phyloP scores from a whole-genome alignment of 139 green algal genomes.

The Micractinium sp. region DNA sequence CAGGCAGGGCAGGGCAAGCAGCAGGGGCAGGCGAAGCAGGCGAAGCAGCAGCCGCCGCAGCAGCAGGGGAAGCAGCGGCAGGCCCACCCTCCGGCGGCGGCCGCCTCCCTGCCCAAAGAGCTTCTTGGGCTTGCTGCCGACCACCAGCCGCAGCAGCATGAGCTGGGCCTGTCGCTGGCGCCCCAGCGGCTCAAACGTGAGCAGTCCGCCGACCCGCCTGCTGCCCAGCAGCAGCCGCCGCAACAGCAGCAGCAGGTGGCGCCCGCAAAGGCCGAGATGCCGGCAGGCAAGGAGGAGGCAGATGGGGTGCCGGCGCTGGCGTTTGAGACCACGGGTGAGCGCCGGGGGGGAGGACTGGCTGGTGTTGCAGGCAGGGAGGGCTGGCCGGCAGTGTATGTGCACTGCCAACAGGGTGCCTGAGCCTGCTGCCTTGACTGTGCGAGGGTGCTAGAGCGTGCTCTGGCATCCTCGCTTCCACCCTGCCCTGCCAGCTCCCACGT shows the following conservation, averaged over 20 bases:
- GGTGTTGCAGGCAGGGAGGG: not conserved
- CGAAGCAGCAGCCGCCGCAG: not conserved
- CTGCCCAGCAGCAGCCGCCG: not conserved
- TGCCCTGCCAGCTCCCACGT: not conserved
- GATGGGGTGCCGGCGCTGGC: not conserved
- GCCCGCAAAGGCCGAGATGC: not conserved
- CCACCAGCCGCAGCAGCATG: not conserved
- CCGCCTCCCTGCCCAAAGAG: not conserved
- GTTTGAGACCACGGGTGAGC: slow-evolving; percentile 12
- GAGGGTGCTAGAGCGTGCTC: too few relatives aligned
- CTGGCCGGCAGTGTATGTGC: too few relatives aligned
- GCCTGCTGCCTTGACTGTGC: too few relatives aligned
- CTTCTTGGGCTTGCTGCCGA: not conserved
- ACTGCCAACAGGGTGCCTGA: too few relatives aligned
- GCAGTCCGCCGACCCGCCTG: not conserved
- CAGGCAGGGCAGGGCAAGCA: not conserved
- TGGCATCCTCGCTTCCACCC: too few relatives aligned
- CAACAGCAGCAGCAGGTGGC: not conserved
- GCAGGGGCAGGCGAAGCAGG: not conserved
- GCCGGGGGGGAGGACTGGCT: too few relatives aligned
- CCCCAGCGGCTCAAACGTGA: not conserved
- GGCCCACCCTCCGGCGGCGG: not conserved
- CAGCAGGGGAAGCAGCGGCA: not conserved
- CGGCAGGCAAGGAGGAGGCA: not conserved
- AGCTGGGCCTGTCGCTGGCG: not conserved